A percentile compares a stretch with the other conserved stretches of the same genome.
Conservation (phyloP, 345 rosid genomes). For the Populus deltoides region DNA sequence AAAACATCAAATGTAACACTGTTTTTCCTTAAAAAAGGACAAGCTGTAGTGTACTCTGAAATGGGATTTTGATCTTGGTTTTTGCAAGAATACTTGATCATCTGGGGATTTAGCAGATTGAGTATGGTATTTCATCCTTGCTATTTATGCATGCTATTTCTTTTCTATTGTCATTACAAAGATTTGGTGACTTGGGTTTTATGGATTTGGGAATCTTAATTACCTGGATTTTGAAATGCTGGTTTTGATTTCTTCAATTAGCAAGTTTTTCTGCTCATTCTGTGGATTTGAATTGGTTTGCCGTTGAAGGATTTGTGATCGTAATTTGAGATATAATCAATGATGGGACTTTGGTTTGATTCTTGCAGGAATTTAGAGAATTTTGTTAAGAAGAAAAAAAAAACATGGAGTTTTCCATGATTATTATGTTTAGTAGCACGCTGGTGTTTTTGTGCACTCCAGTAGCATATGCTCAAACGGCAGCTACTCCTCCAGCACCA, state of each 20-base stretch:
- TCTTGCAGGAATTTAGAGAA: constrained; percentile 41
- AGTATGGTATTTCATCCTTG: background rate
- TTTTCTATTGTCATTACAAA: background rate
- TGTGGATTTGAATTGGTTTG: background rate
- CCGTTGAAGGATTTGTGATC: background rate
- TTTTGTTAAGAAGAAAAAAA: background rate
- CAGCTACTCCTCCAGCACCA: constrained; percentile 54
- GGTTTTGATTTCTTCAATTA: background rate
- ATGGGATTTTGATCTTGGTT: constrained; percentile 21
- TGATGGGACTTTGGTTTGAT: background rate
- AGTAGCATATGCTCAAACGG: constrained; percentile 42
- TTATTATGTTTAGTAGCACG: constrained; percentile 25
- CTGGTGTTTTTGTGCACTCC: constrained; percentile 38
- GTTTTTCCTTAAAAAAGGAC: background rate
- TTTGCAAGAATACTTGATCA: constrained; percentile 7
- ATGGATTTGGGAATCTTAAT: background rate
- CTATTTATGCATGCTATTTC: constrained; percentile 2
- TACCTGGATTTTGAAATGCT: background rate
- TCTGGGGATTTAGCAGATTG: constrained; percentile 15
- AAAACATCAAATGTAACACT: background rate
- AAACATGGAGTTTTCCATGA: constrained; percentile 41
- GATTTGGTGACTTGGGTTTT: constrained; percentile 6
- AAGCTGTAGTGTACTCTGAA: background rate
- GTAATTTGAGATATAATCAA: constrained; percentile 4
- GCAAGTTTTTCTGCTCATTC: background rate